Base-by-base conservation (phyloP, 2,329 filamentous ascomycete species). In the Claviceps humidiphila region DNA sequence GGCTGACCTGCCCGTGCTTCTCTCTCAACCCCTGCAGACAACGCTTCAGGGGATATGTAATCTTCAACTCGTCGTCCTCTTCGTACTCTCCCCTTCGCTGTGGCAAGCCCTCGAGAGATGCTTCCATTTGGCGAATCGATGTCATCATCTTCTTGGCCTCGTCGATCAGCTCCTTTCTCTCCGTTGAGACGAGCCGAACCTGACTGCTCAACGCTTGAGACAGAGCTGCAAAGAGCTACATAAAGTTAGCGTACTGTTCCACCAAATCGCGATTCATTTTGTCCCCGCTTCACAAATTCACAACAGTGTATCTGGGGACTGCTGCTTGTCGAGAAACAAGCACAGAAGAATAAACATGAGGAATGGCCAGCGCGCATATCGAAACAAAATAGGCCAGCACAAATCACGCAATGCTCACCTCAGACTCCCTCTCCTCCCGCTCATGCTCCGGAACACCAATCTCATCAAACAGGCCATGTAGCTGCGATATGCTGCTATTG, bases 361-460 rank as follows among this genome's bases (percentile, higher is more conserved):
- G 30, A 30, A 30, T 30, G 9, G 30, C 30, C 30, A 30, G 30
- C 30, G 8, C 8, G 30, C 30, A 30, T 11, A 11, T 30, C 30
- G 30, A 30, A 9, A 30, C 9, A 9, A 30, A 8, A 30, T 11
- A 11, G 30, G 7, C 13, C 38, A 40, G 14, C 38, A 14, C 38
- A 26, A 44, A 44, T 16, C 4, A 44, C 13, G 20, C 5, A 13
- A 4, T 13, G 38, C 22, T 53, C 22, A 94, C 90, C 82, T 96
- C 89, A 65, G 87, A 80, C 66, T 97, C 91, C 62, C 93, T 80
- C 49, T 81, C 77, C 65, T 97, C 89, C 63, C 93, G 86, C 68
- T 97, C 93, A 81, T 95, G 89, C 63, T 74, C 82, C 30, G 91
- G 81, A n/a, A 98, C 87, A 54, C 93, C 93, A 63, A 98, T 98